Percentiles rank a stretch among this genome's conserved stretches.
Evolutionary conservation across 2,329 filamentous ascomycete species (phyloP).

Genomic region (Ceratocystiopsis minuta): DNA sequence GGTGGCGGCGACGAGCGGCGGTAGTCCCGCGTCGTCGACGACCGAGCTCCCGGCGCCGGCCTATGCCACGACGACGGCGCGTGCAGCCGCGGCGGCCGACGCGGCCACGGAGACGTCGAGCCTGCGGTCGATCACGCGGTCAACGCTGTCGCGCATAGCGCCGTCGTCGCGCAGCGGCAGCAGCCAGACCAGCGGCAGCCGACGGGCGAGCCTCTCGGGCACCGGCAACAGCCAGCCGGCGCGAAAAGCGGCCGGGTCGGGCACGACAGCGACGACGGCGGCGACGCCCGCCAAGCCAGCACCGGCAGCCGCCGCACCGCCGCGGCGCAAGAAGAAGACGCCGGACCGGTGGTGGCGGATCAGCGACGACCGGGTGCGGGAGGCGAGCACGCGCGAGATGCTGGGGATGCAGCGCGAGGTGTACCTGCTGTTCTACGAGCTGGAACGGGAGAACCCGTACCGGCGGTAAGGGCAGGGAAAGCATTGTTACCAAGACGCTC

Average conservation of each 20-base stretch:
- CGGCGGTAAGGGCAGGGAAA: too few relatives aligned
- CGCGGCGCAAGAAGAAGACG: slow-evolving; percentile 24
- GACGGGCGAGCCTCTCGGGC: neutral
- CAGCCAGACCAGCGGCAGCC: slow-evolving; percentile 6
- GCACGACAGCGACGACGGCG: neutral
- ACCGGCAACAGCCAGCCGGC: neutral
- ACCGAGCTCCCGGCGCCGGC: slow-evolving; percentile 22
- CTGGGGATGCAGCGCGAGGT: slow-evolving; percentile 89
- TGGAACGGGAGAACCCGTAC: slow-evolving; percentile 29
- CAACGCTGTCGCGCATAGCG: slow-evolving; percentile 31
- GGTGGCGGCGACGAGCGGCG: slow-evolving; percentile 11
- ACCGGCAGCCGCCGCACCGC: slow-evolving; percentile 6
- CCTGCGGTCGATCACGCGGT: slow-evolving; percentile 36
- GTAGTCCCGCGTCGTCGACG: slow-evolving; percentile 27
- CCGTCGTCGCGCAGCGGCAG: slow-evolving; percentile 17
- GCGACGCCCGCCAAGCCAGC: neutral
- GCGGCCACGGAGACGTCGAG: slow-evolving; percentile 30
- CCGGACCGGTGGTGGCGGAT: slow-evolving; percentile 91
- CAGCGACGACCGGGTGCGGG: slow-evolving; percentile 90
- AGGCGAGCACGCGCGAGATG: slow-evolving; percentile 82
- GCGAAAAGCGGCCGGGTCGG: neutral
- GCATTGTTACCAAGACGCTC: too few relatives aligned
- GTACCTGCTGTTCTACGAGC: slow-evolving; percentile 89
- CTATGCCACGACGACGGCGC: slow-evolving; percentile 13
- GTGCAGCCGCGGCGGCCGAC: slow-evolving; percentile 9